phyloP scores from a whole-genome alignment of 169 alveolate species.

The Plasmodium gonderi region DNA sequence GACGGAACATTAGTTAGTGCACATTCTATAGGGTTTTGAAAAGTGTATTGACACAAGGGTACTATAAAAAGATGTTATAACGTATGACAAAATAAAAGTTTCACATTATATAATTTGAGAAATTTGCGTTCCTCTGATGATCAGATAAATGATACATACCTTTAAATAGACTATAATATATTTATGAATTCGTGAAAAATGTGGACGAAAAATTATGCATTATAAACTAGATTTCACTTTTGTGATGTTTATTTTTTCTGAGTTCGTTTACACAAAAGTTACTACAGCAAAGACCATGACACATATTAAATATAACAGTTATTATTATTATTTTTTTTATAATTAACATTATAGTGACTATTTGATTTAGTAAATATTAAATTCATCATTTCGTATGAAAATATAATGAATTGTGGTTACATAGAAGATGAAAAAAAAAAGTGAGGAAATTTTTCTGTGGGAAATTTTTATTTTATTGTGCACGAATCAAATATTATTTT shows the following conservation, averaged over 20 bases:
- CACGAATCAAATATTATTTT: background rate
- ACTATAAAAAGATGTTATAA: background rate
- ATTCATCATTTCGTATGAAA: background rate
- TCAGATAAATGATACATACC: background rate
- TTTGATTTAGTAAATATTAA: background rate
- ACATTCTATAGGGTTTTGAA: background rate
- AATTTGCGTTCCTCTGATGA: background rate
- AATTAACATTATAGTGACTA: background rate
- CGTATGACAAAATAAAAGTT: background rate
- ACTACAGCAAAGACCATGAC: background rate
- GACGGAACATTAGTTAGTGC: background rate
- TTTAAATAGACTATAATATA: background rate
- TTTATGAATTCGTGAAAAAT: background rate
- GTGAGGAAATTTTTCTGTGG: background rate
- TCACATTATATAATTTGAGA: background rate
- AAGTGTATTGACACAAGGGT: background rate
- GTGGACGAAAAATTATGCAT: background rate
- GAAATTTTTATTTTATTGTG: background rate
- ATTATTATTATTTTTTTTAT: no score
- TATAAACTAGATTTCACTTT: background rate
- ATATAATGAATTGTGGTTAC: background rate
- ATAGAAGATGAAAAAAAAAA: background rate
- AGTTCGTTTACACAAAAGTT: background rate
- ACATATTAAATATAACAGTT: background rate
- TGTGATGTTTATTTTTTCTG: background rate